Conservation (phyloP, 2,329 filamentous ascomycete genomes). For the Chaetothyriales sp. region DNA sequence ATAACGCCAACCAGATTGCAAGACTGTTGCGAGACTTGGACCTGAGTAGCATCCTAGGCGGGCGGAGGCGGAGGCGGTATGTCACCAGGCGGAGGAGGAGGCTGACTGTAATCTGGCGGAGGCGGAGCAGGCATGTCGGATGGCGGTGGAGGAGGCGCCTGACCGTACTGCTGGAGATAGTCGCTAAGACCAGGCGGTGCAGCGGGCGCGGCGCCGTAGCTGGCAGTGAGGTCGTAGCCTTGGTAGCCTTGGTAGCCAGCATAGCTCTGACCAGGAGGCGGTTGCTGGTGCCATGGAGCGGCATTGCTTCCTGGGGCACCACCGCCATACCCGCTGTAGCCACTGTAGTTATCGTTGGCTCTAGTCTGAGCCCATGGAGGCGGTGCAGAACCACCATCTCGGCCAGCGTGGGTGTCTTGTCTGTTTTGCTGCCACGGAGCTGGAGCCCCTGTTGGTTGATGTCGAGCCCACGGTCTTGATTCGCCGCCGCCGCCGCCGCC, state of each 20-base stretch:
- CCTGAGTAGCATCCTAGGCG: background rate
- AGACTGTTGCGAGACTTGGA: background rate
- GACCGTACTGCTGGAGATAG: constrained; percentile 45
- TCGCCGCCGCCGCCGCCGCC: constrained; percentile 46
- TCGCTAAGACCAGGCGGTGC: constrained; percentile 44
- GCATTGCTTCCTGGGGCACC: constrained; percentile 28
- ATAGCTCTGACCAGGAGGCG: constrained; percentile 43
- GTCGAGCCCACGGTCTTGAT: constrained; percentile 36
- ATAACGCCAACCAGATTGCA: background rate
- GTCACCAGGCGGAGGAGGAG: constrained; percentile 36
- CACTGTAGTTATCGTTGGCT: constrained; percentile 29
- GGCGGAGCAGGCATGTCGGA: constrained; percentile 29
- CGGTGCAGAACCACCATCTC: constrained; percentile 24
- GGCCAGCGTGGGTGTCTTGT: constrained; percentile 38
- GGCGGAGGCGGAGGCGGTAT: constrained; percentile 12
- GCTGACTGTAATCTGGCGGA: constrained; percentile 39
- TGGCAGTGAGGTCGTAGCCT: constrained; percentile 17
- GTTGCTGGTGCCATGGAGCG: constrained; percentile 51
- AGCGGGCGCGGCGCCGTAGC: constrained; percentile 32
- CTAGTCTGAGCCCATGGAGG: constrained; percentile 23
- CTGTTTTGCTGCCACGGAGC: constrained; percentile 59
- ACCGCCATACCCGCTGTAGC: constrained; percentile 29
- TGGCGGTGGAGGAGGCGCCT: constrained; percentile 43
- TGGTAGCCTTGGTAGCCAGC: constrained; percentile 34
- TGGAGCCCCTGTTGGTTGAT: constrained; percentile 21